These are phyloP conservation scores for Starmera dryadoides DNA, from an alignment of 805 yeast genomes.

Conservation along the genomic window DNA sequence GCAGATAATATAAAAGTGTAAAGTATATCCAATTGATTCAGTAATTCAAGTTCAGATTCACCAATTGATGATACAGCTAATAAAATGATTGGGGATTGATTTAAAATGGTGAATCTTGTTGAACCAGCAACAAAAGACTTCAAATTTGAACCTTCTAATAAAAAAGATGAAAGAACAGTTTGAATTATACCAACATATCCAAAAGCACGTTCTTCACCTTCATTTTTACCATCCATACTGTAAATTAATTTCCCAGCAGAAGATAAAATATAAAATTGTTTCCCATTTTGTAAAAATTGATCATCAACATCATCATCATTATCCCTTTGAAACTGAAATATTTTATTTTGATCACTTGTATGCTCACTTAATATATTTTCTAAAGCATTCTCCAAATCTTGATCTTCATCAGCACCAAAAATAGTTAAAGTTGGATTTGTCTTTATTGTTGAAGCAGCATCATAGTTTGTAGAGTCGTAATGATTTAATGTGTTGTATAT, in stretches of 20 bases:
- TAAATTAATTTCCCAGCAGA: constrained; percentile 87
- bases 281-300: constrained; percentile 19
- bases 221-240: constrained; percentile 36
- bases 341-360: constrained; percentile 6
- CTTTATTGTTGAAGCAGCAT: constrained; percentile 13
- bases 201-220: constrained; percentile 61
- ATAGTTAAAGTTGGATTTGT: constrained; percentile 23
- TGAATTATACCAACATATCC: constrained; percentile 78
- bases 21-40: constrained; percentile 61
- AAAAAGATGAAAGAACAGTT: constrained; percentile 68
- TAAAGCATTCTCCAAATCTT: constrained; percentile 10
- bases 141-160: constrained; percentile 31
- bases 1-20: constrained; percentile 79
- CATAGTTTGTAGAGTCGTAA: constrained; percentile 4
- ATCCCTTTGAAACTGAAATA: constrained; percentile 4
- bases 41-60: constrained; percentile 44
- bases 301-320: constrained; percentile 9
- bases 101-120: constrained; percentile 49
- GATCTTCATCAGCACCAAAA: constrained; percentile 14
- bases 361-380: constrained; percentile 19
- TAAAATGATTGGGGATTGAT: constrained; percentile 62
- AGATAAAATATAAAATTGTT: constrained; percentile 75
- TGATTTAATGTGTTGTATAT: background rate
- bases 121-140: constrained; percentile 45
- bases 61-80: constrained; percentile 58